A percentile compares a stretch with the other conserved stretches of the same genome.
phyloP scores from a whole-genome alignment of 306 rosid genomes.

The Ochetophila trinervis region DNA sequence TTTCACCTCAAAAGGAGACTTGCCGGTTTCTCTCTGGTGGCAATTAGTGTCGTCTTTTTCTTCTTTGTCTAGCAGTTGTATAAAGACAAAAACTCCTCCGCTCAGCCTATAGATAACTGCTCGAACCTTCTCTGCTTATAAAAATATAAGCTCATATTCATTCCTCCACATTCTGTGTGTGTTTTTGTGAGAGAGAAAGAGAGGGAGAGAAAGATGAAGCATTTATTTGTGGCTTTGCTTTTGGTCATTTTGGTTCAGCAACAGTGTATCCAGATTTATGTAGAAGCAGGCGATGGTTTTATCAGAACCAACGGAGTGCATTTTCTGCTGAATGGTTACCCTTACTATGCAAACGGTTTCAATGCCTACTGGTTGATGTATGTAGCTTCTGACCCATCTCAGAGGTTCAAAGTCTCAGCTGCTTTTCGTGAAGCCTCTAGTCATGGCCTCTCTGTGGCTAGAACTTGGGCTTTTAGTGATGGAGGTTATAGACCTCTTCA shows the following conservation, averaged over 20 bases:
- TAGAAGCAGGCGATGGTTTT: slow-evolving; percentile 65
- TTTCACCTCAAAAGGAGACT: background rate
- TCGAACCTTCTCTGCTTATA: background rate
- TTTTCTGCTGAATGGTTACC: slow-evolving; percentile 64
- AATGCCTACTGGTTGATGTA: slow-evolving; percentile 96
- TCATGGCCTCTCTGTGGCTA: slow-evolving; percentile 81
- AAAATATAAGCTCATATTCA: slow-evolving; percentile 10
- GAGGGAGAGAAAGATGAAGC: slow-evolving; percentile 50
- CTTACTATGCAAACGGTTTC: slow-evolving; percentile 87
- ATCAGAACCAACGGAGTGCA: slow-evolving; percentile 67
- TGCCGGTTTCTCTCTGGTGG: slow-evolving; percentile 1
- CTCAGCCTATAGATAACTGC: slow-evolving; percentile 22
- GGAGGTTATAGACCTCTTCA: slow-evolving; percentile 86
- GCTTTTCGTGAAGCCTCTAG: slow-evolving; percentile 63
- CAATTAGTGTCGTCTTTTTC: background rate
- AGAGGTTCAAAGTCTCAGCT: slow-evolving; percentile 62
- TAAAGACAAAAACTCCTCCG: slow-evolving; percentile 26
- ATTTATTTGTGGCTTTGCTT: slow-evolving; percentile 37
- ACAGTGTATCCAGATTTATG: slow-evolving; percentile 29
- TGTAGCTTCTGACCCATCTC: slow-evolving; percentile 77
- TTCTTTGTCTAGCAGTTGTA: slow-evolving; percentile 13
- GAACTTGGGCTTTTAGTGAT: slow-evolving; percentile 98
- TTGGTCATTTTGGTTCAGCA: slow-evolving; percentile 42
- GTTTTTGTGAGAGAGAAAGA: background rate
- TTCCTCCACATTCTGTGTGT: background rate